Base-by-base conservation (phyloP, 2,329 filamentous ascomycete genomes). In the Cyphellophora europaea region DNA sequence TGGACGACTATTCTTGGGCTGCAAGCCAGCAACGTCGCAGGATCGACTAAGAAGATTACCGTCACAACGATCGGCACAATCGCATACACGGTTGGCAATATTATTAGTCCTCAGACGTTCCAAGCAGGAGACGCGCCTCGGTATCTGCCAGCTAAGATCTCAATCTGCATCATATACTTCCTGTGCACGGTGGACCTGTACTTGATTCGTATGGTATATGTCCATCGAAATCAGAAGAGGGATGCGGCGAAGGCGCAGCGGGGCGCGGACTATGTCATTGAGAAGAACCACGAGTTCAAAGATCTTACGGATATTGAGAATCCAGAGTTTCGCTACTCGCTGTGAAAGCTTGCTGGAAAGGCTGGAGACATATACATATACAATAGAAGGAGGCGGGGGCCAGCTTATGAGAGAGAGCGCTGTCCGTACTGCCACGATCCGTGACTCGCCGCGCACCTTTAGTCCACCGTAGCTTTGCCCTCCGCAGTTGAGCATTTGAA, bases 61-160 rank as follows among this genome's bases (percentile, higher is more conserved):
- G 54, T 58, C 5, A 49, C 50, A 6, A 50, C 48, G n/a, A 52
- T 58, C 38, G 47, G 53, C 12, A 53, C 51, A 3, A 54, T 59
- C n/a, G 53, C 52, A 2, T 60, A 61, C 35, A 56, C 53, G 0
- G 50, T 62, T 6, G 61, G 59, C 12, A 65, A 65, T 35, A 63
- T 63, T 36, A 62, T 65, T 31, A 55, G 52, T 0, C 61, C 60
- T 2, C 60, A 63, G 35, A 63, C 58, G 0, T 65, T 65, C 41
- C 56, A 58, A 38, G 48, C 52, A 5, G 49, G 50, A 4, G 56
- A 59, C 15, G 56, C 49, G 2, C 52, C 52, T n/a, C 21, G 43
- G 8, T 52, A 53, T 33, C 30, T 54, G 14, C 50, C 50, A 1
- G 50, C 50, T 11, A 52, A 53, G 33, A 50, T 53, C 17, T 48